phyloP scores from a whole-genome alignment of 495 filamentous ascomycete species.

The Aspergillus funiculosus region DNA sequence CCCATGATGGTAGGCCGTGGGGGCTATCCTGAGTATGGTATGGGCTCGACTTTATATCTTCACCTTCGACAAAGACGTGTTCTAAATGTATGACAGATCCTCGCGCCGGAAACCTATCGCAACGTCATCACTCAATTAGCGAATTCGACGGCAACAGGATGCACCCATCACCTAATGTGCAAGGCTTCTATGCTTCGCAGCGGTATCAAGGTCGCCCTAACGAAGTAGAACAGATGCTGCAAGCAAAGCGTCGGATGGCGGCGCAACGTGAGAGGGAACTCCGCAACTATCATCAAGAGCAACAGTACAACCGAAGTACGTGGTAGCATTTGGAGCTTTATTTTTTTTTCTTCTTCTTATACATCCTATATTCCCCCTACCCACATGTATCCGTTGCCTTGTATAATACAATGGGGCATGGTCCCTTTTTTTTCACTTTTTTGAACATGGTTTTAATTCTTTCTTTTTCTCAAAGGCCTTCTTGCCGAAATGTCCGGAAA shows the following conservation, averaged over 20 bases:
- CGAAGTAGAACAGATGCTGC: slow-evolving; percentile 97
- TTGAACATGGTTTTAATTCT: slow-evolving; percentile 46
- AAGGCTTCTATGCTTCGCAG: slow-evolving; percentile 90
- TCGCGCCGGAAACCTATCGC: slow-evolving; percentile 39
- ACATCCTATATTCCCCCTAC: slow-evolving; percentile 35
- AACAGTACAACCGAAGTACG: slow-evolving; percentile 99
- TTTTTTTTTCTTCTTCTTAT: slow-evolving; percentile 22
- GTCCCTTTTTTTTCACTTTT: slow-evolving; percentile 25
- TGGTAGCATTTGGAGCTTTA: slow-evolving; percentile 43
- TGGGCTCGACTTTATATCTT: slow-evolving; percentile 15
- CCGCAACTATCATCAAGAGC: slow-evolving; percentile 99
- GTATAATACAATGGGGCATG: slow-evolving; percentile 45
- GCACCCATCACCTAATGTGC: slow-evolving; percentile 73
- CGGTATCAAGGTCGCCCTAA: slow-evolving; percentile 86
- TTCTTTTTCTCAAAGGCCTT: slow-evolving; percentile 55
- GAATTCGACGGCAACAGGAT: slow-evolving; percentile 74
- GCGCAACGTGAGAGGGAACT: slow-evolving; percentile 98
- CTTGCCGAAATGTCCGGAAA: slow-evolving; percentile 74
- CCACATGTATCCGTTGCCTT: slow-evolving; percentile 40
- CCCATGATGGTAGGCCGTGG: slow-evolving; percentile 61
- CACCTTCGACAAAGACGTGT: slow-evolving; percentile 12
- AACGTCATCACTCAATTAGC: slow-evolving; percentile 78
- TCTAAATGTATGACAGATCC: slow-evolving; percentile 42
- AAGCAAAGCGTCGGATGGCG: slow-evolving; percentile 97
- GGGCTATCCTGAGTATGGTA: slow-evolving; percentile 56